Evolutionary conservation across 192 early-diverging fungal genomes (phyloP).

Genomic region (Coemansia furcata): DNA sequence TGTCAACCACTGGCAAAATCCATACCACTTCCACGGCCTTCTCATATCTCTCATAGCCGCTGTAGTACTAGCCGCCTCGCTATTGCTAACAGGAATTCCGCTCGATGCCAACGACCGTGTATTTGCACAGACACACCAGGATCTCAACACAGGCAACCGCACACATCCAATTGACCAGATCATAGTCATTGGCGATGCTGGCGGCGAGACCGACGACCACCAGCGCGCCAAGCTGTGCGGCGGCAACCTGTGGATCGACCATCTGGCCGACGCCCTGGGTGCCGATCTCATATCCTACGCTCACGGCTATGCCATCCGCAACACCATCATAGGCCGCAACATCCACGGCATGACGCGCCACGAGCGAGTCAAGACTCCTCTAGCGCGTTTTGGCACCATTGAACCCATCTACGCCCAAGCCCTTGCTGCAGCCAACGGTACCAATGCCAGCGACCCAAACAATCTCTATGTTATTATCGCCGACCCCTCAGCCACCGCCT

Average conservation of each 20-base stretch:
- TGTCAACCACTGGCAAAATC: neutral
- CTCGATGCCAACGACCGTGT: constrained; percentile 2
- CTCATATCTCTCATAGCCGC: neutral
- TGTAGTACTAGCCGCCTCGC: neutral
- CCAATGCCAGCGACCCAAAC: neutral
- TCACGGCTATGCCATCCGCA: constrained; percentile 15
- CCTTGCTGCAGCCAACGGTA: neutral
- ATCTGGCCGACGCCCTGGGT: constrained; percentile 23
- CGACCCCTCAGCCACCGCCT: neutral
- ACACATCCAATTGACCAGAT: constrained; percentile 15
- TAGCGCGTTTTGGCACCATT: neutral
- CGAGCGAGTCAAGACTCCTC: constrained; percentile 10
- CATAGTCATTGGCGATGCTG: constrained; percentile 23
- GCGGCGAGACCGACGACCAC: constrained; percentile 14
- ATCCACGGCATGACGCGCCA: neutral
- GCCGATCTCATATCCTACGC: constrained; percentile 24
- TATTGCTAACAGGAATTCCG: constrained; percentile 4
- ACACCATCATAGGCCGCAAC: neutral
- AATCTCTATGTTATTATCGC: constrained; percentile 12
- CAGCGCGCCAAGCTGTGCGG: constrained; percentile 24
- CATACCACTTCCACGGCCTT: neutral
- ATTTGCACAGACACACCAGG: constrained; percentile 8
- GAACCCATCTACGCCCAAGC: constrained; percentile 5
- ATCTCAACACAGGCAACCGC: neutral
- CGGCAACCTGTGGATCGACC: constrained; percentile 34